phyloP scores from a whole-genome alignment of 164 flowering plant species.

The Akebia trifoliata region DNA sequence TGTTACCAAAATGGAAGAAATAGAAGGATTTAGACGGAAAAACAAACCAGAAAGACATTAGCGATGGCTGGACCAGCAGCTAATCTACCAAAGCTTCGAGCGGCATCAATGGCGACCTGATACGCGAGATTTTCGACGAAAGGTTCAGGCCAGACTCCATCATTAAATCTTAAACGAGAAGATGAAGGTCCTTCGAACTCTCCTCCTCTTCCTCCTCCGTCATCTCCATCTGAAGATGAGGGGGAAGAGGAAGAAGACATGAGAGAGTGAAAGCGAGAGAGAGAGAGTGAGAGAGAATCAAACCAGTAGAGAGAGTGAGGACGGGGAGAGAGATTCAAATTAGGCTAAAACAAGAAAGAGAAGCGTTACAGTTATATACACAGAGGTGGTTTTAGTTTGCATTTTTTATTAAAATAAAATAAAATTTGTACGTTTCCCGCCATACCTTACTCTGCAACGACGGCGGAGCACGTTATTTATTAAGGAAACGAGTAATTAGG shows the following conservation, averaged over 20 bases:
- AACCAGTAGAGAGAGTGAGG: background rate
- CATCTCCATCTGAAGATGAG: slow-evolving; percentile 15
- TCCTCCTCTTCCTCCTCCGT: slow-evolving; percentile 12
- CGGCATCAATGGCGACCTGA: slow-evolving; percentile 65
- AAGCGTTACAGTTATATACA: background rate
- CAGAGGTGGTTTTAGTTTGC: no score
- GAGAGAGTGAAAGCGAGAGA: no score
- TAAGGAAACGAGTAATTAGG: no score
- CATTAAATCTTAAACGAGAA: slow-evolving; percentile 37
- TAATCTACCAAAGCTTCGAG: slow-evolving; percentile 42
- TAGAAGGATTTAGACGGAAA: background rate
- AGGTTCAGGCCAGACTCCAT: slow-evolving; percentile 81
- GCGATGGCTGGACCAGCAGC: slow-evolving; percentile 59
- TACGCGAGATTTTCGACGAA: slow-evolving; percentile 69
- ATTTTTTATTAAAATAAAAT: no score
- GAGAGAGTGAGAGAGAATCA: background rate
- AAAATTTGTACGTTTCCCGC: no score
- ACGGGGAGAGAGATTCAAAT: background rate
- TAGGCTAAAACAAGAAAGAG: background rate
- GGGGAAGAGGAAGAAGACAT: slow-evolving; percentile 29
- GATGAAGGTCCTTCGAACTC: slow-evolving; percentile 44
- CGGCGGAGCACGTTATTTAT: slow-evolving; percentile 35
- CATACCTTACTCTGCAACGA: slow-evolving; percentile 39
- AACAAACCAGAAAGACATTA: slow-evolving; percentile 57
- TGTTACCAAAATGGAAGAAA: no score